These are phyloP conservation scores for Fusarium napiforme DNA, from an alignment of 2,329 filamentous ascomycete genomes.

Conservation along the genomic window DNA sequence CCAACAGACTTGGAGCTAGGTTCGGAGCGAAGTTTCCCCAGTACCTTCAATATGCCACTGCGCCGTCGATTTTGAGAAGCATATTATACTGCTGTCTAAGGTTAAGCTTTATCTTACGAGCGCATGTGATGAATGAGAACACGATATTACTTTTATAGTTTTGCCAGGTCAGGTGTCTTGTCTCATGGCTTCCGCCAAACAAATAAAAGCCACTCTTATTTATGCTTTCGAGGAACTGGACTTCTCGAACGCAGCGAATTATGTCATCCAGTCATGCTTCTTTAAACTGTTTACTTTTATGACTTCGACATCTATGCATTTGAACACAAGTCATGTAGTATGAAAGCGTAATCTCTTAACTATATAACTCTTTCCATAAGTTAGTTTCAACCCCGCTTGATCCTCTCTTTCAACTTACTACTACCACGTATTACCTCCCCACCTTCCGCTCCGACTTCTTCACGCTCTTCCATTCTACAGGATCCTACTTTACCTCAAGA, in stretches of 20 bases:
- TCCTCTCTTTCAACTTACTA: not conserved
- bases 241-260: accelerated
- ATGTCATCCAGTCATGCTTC: not conserved
- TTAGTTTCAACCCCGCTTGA: too few relatives aligned
- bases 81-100: too few relatives aligned
- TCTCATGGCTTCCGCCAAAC: accelerated
- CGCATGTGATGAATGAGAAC: too few relatives aligned
- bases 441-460: accelerated
- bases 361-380: too few relatives aligned
- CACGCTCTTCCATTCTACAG: accelerated
- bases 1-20: too few relatives aligned
- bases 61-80: too few relatives aligned
- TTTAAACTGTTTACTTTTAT: accelerated
- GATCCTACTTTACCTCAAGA: accelerated
- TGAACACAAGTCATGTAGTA: too few relatives aligned
- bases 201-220: not conserved
- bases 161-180: accelerated
- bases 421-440: too few relatives aligned
- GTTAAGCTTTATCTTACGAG: accelerated
- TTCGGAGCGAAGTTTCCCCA: too few relatives aligned
- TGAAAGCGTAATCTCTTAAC: too few relatives aligned
- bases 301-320: not conserved
- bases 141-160: not conserved
- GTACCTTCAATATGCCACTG: too few relatives aligned
- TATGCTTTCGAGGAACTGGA: not conserved